Conservation (phyloP, 1,284 basidiomycete species). For the Leucoagaricus sp. region DNA sequence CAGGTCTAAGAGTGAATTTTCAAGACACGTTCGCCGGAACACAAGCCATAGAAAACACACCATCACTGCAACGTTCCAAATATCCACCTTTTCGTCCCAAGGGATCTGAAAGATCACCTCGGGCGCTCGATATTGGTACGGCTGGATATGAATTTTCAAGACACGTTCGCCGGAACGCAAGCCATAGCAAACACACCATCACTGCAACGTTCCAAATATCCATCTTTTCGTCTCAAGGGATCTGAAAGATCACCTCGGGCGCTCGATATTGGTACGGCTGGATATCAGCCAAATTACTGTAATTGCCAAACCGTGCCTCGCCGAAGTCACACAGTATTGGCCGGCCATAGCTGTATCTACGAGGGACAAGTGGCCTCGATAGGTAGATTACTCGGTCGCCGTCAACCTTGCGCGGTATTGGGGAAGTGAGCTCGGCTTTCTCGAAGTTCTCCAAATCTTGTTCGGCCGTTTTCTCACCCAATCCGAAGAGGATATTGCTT, state of each 20-base stretch:
- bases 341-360: neutral
- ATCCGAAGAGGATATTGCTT: slow-evolving; percentile 1
- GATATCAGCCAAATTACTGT: slow-evolving; percentile 4
- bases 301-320: slow-evolving; percentile 12
- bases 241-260: slow-evolving; percentile 26
- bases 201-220: slow-evolving; percentile 29
- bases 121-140: slow-evolving; percentile 24
- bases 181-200: slow-evolving; percentile 18
- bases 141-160: slow-evolving; percentile 18
- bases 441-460: neutral
- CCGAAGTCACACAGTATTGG: slow-evolving; percentile 19
- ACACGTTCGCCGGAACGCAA: neutral
- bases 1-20: slow-evolving; percentile 3
- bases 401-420: slow-evolving; percentile 4
- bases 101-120: slow-evolving; percentile 24
- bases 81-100: slow-evolving; percentile 27
- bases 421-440: neutral
- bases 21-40: neutral
- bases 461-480: slow-evolving; percentile 4
- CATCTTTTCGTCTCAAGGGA: slow-evolving; percentile 23
- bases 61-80: slow-evolving; percentile 28
- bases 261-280: slow-evolving; percentile 25
- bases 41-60: slow-evolving; percentile 14
- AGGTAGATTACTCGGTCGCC: slow-evolving; percentile 11
- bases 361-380: slow-evolving; percentile 15